These are phyloP conservation scores for Alternaria brassicae DNA, from an alignment of 2,329 filamentous ascomycete species.

Conservation along the genomic window DNA sequence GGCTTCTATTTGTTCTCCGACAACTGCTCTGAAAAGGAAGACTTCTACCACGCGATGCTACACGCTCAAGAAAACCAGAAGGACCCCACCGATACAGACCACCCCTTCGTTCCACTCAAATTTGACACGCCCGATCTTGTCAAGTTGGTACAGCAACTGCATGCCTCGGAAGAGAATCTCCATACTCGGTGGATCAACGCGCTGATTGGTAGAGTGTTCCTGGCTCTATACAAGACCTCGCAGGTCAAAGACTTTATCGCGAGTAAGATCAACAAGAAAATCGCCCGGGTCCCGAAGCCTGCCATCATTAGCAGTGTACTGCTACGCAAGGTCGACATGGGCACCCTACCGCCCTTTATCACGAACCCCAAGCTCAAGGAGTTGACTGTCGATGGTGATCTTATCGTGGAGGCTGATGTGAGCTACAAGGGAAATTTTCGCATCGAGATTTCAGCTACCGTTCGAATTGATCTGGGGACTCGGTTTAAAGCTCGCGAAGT, in stretches of 20 bases:
- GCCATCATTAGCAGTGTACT: slow-evolving; percentile 85
- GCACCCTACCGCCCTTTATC: slow-evolving; percentile 84
- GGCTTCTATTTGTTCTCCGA: slow-evolving; percentile 96
- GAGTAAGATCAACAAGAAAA: slow-evolving; percentile 93
- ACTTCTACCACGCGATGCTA: slow-evolving; percentile 94
- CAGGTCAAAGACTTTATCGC: slow-evolving; percentile 81
- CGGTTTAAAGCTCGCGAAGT: slow-evolving; percentile 92
- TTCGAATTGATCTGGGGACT: slow-evolving; percentile 85
- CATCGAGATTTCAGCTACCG: slow-evolving; percentile 89
- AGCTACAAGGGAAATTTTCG: slow-evolving; percentile 89
- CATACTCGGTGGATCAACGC: slow-evolving; percentile 96
- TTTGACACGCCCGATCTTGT: slow-evolving; percentile 90
- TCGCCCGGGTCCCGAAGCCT: slow-evolving; percentile 89
- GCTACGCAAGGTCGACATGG: slow-evolving; percentile 84
- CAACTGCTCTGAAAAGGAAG: slow-evolving; percentile 94
- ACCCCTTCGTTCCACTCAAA: slow-evolving; percentile 72
- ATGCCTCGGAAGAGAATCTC: slow-evolving; percentile 88
- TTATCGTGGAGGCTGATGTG: slow-evolving; percentile 84
- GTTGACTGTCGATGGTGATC: slow-evolving; percentile 89
- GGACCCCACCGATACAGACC: slow-evolving; percentile 56
- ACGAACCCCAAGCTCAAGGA: slow-evolving; percentile 89
- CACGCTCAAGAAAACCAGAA: slow-evolving; percentile 79
- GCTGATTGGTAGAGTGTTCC: slow-evolving; percentile 83
- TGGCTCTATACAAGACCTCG: slow-evolving; percentile 84
- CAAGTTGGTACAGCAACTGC: slow-evolving; percentile 84